Conservation (phyloP, 2,329 filamentous ascomycete species). For the Hypocreales sp. region DNA sequence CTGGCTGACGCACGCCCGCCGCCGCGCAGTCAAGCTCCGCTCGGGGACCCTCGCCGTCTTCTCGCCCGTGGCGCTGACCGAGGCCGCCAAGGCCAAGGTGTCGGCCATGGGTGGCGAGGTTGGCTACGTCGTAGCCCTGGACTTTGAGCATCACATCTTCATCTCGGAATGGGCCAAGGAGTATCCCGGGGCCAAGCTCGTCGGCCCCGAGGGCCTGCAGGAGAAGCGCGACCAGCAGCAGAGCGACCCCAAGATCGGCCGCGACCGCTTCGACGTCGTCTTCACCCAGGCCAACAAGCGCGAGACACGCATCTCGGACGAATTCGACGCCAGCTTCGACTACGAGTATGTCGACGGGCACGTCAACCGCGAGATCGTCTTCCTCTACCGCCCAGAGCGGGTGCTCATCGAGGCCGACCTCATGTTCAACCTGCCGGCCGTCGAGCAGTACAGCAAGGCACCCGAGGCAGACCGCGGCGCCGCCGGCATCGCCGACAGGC, state of each 20-base stretch:
- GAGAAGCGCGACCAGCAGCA: constrained; percentile 59
- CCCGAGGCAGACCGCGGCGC: constrained; percentile 17
- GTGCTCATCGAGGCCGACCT: constrained; percentile 82
- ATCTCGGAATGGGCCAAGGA: constrained; percentile 68
- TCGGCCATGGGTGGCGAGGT: constrained; percentile 52
- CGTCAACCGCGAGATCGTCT: constrained; percentile 74
- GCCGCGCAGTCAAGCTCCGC: constrained; percentile 53
- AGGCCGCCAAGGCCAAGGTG: constrained; percentile 50
- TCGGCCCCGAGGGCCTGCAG: constrained; percentile 69
- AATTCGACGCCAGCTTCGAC: constrained; percentile 79
- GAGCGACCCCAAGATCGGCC: constrained; percentile 26
- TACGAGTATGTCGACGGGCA: constrained; percentile 71
- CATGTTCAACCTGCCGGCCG: constrained; percentile 78
- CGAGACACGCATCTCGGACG: constrained; percentile 43
- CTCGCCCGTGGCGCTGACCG: constrained; percentile 77
- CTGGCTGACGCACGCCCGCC: background rate
- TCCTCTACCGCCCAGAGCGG: constrained; percentile 63
- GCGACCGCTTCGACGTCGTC: constrained; percentile 48
- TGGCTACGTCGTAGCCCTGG: constrained; percentile 72
- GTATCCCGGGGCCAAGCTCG: constrained; percentile 63
- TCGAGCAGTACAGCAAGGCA: constrained; percentile 70
- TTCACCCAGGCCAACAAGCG: constrained; percentile 44
- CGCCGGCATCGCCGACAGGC: constrained; percentile 21
- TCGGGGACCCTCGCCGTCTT: constrained; percentile 74
- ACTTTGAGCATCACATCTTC: constrained; percentile 93